Conservation (phyloP, 306 rosid genomes). For the Fagus sylvatica region DNA sequence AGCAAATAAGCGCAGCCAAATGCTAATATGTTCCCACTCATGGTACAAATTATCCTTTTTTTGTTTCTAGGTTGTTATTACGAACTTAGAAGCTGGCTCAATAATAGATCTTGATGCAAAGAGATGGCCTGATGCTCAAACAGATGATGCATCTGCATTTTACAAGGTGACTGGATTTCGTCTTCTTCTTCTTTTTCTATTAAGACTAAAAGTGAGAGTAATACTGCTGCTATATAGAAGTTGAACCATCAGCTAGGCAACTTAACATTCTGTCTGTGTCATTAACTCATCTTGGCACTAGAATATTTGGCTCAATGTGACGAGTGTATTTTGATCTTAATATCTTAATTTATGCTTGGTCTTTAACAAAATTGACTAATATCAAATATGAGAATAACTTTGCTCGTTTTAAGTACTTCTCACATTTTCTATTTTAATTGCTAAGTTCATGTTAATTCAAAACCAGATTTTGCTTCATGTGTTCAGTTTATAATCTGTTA, state of each 20-base stretch:
- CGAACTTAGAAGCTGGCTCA: constrained; percentile 76
- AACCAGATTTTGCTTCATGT: not conserved
- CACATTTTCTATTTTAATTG: not conserved
- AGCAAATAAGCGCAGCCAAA: too few species aligned
- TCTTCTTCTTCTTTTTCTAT: constrained; percentile 2
- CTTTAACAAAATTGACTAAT: not conserved
- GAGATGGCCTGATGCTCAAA: constrained; percentile 89
- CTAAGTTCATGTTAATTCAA: not conserved
- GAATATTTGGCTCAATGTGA: not conserved
- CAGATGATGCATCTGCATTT: constrained; percentile 64
- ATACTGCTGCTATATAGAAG: not conserved
- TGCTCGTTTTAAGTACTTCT: not conserved
- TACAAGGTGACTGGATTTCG: constrained; percentile 63
- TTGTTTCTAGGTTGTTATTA: constrained; percentile 70
- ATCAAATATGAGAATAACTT: not conserved
- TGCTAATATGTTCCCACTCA: not conserved
- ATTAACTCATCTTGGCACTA: not conserved
- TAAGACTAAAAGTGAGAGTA: not conserved
- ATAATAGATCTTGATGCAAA: constrained; percentile 73
- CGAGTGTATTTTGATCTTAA: not conserved
- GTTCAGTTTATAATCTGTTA: not conserved
- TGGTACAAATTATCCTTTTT: constrained; percentile 18
- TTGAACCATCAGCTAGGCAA: constrained; percentile 1
- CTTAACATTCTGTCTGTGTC: not conserved
- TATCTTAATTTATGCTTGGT: not conserved